phyloP scores from a whole-genome alignment of 805 yeast genomes.

The Pichia manshurica region DNA sequence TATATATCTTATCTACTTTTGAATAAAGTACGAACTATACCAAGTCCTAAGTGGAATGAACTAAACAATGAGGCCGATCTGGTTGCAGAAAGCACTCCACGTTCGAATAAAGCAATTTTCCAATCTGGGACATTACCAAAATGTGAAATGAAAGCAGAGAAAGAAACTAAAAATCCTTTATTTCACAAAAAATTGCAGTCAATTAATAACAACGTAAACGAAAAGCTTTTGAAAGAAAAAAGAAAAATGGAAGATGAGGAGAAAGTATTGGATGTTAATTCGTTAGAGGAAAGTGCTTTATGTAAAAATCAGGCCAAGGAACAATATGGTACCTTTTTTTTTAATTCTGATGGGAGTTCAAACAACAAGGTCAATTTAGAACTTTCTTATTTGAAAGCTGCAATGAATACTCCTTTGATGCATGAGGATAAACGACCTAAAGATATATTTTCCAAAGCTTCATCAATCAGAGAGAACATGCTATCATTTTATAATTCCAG shows the following conservation, averaged over 20 bases:
- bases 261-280: too few species aligned
- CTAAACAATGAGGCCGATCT: background rate
- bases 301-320: background rate
- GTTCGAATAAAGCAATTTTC: background rate
- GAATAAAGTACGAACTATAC: conserved; percentile 20
- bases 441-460: conserved; percentile 3
- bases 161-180: conserved; percentile 1
- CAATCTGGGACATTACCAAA: background rate
- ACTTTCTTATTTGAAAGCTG: conserved; percentile 18
- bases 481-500: background rate
- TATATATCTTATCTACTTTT: conserved; percentile 13
- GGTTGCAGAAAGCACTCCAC: conserved; percentile 10
- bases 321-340: conserved; percentile 29
- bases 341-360: conserved; percentile 2
- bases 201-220: background rate
- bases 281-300: background rate
- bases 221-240: background rate
- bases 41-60: conserved; percentile 21
- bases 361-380: conserved; percentile 12
- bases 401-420: conserved; percentile 6
- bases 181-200: conserved; percentile 5
- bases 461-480: conserved; percentile 1
- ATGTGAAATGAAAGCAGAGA: background rate
- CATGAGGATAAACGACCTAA: conserved; percentile 6
- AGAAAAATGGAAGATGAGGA: background rate